These are phyloP conservation scores for Populus hybrid DNA, from an alignment of 441 rosid genomes.

Conservation along the genomic window DNA sequence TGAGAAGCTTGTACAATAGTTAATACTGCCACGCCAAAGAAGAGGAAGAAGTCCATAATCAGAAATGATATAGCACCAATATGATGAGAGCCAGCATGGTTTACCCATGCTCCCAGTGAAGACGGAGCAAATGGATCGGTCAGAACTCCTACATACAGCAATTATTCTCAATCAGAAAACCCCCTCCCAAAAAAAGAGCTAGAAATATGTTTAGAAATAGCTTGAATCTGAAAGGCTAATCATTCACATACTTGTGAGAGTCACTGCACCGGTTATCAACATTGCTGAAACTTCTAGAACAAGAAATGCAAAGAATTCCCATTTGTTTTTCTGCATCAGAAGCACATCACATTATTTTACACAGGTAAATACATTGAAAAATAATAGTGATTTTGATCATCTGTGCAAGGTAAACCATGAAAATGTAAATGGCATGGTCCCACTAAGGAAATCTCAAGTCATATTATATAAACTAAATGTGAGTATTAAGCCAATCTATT, in stretches of 20 bases:
- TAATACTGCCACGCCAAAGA: slow-evolving; percentile 78
- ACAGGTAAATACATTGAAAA: neutral
- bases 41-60: slow-evolving; percentile 64
- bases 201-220: slow-evolving; percentile 10
- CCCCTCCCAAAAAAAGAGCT: neutral
- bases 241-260: slow-evolving; percentile 70
- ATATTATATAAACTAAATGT: neutral
- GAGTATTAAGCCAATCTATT: neutral
- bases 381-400: neutral
- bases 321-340: slow-evolving; percentile 83
- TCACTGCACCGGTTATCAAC: slow-evolving; percentile 79
- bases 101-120: slow-evolving; percentile 71
- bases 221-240: slow-evolving; percentile 14
- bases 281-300: slow-evolving; percentile 83
- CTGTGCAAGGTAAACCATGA: neutral
- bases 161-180: slow-evolving; percentile 1
- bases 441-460: neutral
- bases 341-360: neutral
- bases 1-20: slow-evolving; percentile 89
- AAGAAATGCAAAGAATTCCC: slow-evolving; percentile 91
- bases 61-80: slow-evolving; percentile 75
- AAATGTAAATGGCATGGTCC: neutral
- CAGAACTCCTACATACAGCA: slow-evolving; percentile 60
- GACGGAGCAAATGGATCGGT: slow-evolving; percentile 84
- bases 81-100: slow-evolving; percentile 57